A percentile compares a stretch with the other conserved stretches of the same genome.
These are phyloP conservation scores for Sonneratia caseolaris DNA, from an alignment of 345 rosid species.

Conservation along the genomic window DNA sequence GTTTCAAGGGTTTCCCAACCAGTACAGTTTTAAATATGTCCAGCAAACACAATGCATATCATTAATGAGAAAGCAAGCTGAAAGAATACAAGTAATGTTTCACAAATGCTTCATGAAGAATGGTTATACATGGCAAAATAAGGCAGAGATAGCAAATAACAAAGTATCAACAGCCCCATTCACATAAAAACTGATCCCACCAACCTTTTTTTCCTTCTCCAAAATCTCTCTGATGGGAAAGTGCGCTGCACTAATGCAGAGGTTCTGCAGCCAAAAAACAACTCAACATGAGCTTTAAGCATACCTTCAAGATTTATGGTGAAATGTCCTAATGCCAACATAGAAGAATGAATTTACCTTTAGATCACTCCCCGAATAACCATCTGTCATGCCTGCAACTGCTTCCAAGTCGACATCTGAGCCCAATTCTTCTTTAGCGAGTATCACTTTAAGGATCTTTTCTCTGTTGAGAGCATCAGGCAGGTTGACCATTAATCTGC, in stretches of 20 bases:
- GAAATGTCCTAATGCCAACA: not conserved
- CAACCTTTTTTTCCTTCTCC: conserved; percentile 91
- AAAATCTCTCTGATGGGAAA: conserved; percentile 90
- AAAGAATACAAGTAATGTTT: not conserved
- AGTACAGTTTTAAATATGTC: not conserved
- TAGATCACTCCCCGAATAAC: conserved; percentile 95
- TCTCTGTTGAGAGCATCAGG: conserved; percentile 79
- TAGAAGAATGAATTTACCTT: conserved; percentile 40
- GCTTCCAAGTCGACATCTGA: conserved; percentile 68
- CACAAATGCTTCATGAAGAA: not conserved
- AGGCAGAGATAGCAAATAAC: not conserved
- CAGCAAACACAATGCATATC: not conserved
- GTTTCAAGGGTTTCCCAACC: too few relatives aligned
- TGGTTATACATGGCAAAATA: not conserved
- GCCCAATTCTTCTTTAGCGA: conserved; percentile 82
- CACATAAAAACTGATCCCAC: conserved; percentile 12
- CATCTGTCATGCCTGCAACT: conserved; percentile 83
- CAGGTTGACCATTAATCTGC: conserved; percentile 93
- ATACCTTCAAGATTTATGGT: not conserved
- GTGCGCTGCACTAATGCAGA: conserved; percentile 91
- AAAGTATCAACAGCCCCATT: not conserved
- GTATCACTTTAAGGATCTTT: conserved; percentile 70
- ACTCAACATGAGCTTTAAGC: not conserved
- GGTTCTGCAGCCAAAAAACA: conserved; percentile 51
- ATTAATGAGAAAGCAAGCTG: not conserved